These are phyloP conservation scores for Cephaloascus albidus DNA, from an alignment of 805 yeast species.

Conservation along the genomic window DNA sequence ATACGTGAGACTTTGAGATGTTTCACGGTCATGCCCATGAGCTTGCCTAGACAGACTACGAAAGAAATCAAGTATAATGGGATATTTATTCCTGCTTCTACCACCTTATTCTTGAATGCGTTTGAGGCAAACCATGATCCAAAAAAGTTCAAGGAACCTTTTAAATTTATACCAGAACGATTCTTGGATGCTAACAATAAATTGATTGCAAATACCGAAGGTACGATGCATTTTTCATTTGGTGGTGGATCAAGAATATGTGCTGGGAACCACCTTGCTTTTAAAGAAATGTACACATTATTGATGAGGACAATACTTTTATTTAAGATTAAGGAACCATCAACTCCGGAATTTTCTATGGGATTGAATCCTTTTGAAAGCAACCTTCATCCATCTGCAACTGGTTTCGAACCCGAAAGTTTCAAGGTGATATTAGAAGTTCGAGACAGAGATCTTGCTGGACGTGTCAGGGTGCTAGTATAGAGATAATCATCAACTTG, in stretches of 20 bases:
- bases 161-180: slow-evolving; percentile 41
- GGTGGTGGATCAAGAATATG: slow-evolving; percentile 73
- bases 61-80: slow-evolving; percentile 31
- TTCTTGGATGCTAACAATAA: slow-evolving; percentile 27
- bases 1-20: slow-evolving; percentile 53
- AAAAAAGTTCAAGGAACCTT: slow-evolving; percentile 29
- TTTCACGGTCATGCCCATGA: slow-evolving; percentile 59
- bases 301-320: slow-evolving; percentile 41
- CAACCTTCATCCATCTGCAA: slow-evolving; percentile 44
- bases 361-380: slow-evolving; percentile 39
- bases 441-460: background rate
- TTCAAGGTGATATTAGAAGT: slow-evolving; percentile 18
- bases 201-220: slow-evolving; percentile 4
- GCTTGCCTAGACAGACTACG: slow-evolving; percentile 56
- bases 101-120: slow-evolving; percentile 55
- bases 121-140: slow-evolving; percentile 65
- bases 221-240: slow-evolving; percentile 40
- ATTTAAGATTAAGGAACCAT: slow-evolving; percentile 39
- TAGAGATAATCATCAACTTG: no score
- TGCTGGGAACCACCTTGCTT: slow-evolving; percentile 57
- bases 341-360: slow-evolving; percentile 20
- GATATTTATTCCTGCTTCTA: slow-evolving; percentile 41
- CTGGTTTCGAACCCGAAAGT: slow-evolving; percentile 52
- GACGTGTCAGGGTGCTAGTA: no score
- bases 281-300: slow-evolving; percentile 53